phyloP scores from a whole-genome alignment of 164 flowering plant species.

The Buxus sempervirens region DNA sequence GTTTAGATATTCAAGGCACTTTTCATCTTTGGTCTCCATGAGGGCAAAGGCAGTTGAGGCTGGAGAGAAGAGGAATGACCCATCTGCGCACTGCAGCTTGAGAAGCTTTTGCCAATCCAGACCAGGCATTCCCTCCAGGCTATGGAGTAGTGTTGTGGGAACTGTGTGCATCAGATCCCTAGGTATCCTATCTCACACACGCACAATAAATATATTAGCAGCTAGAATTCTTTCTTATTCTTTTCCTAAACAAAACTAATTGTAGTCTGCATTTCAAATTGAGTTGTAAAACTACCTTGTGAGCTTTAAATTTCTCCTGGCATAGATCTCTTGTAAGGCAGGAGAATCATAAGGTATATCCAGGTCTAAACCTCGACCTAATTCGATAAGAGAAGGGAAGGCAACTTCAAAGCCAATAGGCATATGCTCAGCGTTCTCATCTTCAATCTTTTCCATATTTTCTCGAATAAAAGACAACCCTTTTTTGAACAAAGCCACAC shows the following conservation, averaged over 20 bases:
- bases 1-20: conserved; percentile 60
- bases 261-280: no score
- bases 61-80: conserved; percentile 91
- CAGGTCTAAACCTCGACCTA: conserved; percentile 45
- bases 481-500: conserved; percentile 12
- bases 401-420: conserved; percentile 92
- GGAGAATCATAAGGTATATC: conserved; percentile 56
- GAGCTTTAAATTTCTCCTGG: conserved; percentile 58
- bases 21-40: conserved; percentile 62
- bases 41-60: conserved; percentile 94
- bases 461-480: conserved; percentile 53
- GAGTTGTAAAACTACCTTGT: conserved; percentile 36
- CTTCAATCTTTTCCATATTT: conserved; percentile 55
- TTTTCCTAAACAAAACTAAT: no score
- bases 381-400: conserved; percentile 76
- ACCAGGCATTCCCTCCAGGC: conserved; percentile 88
- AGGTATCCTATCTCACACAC: conserved; percentile 64
- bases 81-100: conserved; percentile 66
- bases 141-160: conserved; percentile 83
- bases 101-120: conserved; percentile 84
- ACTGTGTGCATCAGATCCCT: conserved; percentile 65
- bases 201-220: no score
- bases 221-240: no score
- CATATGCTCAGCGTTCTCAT: conserved; percentile 82
- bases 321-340: conserved; percentile 53